phyloP scores from a whole-genome alignment of 495 filamentous ascomycete genomes.

The Diplogelasinospora grovesii region DNA sequence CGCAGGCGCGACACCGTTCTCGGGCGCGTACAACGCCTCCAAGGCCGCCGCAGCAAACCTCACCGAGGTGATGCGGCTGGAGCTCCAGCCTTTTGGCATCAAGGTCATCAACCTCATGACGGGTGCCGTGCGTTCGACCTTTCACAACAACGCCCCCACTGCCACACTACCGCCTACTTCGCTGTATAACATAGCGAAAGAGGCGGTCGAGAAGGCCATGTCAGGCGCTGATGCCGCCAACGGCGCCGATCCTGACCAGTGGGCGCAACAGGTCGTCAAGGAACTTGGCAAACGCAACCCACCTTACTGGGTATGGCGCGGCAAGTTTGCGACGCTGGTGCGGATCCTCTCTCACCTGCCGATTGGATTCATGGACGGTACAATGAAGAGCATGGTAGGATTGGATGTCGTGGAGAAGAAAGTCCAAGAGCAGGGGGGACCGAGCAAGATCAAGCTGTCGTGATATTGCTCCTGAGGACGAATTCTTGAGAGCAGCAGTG shows the following conservation, averaged over 20 bases:
- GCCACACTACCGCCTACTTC: constrained; percentile 8
- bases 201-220: constrained; percentile 13
- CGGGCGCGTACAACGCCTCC: constrained; percentile 33
- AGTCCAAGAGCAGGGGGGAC: constrained; percentile 7
- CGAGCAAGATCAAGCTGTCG: too few relatives aligned
- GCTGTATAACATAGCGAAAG: constrained; percentile 12
- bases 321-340: constrained; percentile 13
- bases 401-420: constrained; percentile 23
- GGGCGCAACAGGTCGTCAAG: constrained; percentile 19
- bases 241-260: constrained; percentile 12
- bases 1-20: constrained; percentile 10
- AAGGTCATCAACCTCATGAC: constrained; percentile 23
- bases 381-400: constrained; percentile 24
- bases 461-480: too few relatives aligned
- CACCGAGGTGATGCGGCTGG: constrained; percentile 22
- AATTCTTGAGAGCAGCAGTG: too few relatives aligned
- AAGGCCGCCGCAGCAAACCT: constrained; percentile 27
- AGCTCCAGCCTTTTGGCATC: constrained; percentile 29
- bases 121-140: constrained; percentile 10
- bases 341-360: constrained; percentile 23
- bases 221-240: constrained; percentile 19
- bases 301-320: constrained; percentile 22
- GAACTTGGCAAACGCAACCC: constrained; percentile 19
- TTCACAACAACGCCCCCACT: constrained; percentile 4
- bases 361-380: constrained; percentile 23